Evolutionary conservation across 2,329 filamentous ascomycete genomes (phyloP), one percentile per base, ranked within the genome.

Genomic region (Colletotrichum kahawae): DNA sequence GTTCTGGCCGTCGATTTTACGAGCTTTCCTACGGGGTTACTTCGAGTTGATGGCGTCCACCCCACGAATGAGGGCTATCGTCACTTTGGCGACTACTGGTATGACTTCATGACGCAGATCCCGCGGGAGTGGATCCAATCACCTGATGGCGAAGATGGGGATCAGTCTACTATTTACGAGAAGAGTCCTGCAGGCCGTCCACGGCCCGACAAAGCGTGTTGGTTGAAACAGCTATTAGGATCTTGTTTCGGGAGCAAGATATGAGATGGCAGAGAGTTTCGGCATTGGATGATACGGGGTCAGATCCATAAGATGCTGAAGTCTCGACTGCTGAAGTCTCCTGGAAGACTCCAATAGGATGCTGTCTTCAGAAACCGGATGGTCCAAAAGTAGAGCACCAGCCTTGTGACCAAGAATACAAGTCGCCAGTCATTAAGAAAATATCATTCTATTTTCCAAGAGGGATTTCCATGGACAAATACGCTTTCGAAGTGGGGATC

Each of bases 51-150:
- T 4, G 60, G 59, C 10, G 71, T 85, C 2, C 84, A 85, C 33
- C 84, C 84, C 5, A 82, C 80, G 2, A 81, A 83, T 27, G 36
- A 77, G 7, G 84, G 83, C 0, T 85, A 85, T 56, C 74, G 70
- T 7, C 43, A 79, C 31, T 76, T 85, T n/a, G 84, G 82, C 2
- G 79, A 84, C 60, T 84, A 83, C 48, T 85, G 84, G 84, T 82
- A 83, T 73, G 79, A 83, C 62, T 83, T 82, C 34, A 75, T 85
- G 24, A 77, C 78, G 16, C 83, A 85, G 54, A 78, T 84, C 12
- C 84, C 84, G 9, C 71, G 69, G 1, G 74, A 74, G n/a, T 85
- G 84, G 84, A 80, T 85, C 18, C 76, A 79, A 21, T 51, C 73
- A 7, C 82, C 83, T n/a, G 73, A 79, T 31, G 82, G 79, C 2